Percentiles rank a stretch among this genome's conserved stretches.
phyloP scores from a whole-genome alignment of 306 rosid genomes.

The Medicago lupulina region DNA sequence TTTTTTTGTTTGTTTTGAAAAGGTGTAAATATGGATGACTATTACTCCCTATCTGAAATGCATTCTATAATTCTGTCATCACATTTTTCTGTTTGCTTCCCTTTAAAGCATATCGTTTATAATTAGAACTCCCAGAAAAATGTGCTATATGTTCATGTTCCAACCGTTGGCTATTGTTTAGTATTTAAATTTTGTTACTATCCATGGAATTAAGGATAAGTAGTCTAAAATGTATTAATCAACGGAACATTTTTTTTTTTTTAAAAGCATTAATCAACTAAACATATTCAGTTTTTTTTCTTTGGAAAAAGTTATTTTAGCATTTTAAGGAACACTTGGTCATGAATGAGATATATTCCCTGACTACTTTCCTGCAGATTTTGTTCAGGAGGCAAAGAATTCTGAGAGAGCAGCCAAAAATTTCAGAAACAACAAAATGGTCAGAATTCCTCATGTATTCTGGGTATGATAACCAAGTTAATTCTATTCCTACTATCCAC shows the following conservation, averaged over 20 bases:
- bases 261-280: not conserved
- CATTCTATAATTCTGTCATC: constrained; percentile 32
- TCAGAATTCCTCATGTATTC: constrained; percentile 78
- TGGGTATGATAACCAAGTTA: constrained; percentile 66
- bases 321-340: constrained; percentile 24
- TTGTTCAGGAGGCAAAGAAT: constrained; percentile 85
- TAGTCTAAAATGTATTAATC: constrained; percentile 20
- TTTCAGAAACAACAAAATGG: constrained; percentile 66
- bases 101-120: not conserved
- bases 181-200: constrained; percentile 12
- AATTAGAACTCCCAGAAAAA: constrained; percentile 28
- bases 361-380: constrained; percentile 59
- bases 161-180: constrained; percentile 24
- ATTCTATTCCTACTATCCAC: constrained; percentile 25
- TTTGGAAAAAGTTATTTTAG: not conserved
- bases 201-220: constrained; percentile 5
- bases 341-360: constrained; percentile 28
- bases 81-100: constrained; percentile 13
- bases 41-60: constrained; percentile 25
- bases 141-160: constrained; percentile 31
- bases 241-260: not conserved
- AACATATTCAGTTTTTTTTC: constrained; percentile 7
- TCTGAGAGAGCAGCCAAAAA: constrained; percentile 77
- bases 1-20: no score
- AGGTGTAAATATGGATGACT: constrained; percentile 11